phyloP scores from a whole-genome alignment of 768 basidiomycete species.

The Dentipellis sp. region DNA sequence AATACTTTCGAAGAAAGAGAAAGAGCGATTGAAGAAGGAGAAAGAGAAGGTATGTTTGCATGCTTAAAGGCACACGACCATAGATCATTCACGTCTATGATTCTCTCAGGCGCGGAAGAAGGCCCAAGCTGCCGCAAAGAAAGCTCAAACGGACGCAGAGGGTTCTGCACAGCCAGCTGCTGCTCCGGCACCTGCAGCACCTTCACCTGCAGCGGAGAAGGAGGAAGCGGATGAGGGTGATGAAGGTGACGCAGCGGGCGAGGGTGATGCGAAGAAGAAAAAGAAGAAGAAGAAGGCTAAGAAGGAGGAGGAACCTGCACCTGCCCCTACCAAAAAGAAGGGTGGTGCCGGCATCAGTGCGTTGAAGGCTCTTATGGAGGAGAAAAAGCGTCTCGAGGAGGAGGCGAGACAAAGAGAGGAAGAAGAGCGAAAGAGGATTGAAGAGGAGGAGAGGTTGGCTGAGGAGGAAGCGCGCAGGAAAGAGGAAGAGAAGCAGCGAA shows the following conservation, averaged over 20 bases:
- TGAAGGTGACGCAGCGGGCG: conserved; percentile 50
- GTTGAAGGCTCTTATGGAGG: conserved; percentile 85
- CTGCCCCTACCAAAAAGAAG: conserved; percentile 62
- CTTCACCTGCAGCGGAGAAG: conserved; percentile 19
- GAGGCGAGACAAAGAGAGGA: conserved; percentile 64
- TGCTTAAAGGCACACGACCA: not conserved
- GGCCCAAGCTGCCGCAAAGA: conserved; percentile 86
- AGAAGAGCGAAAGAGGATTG: conserved; percentile 71
- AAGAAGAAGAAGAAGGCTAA: conserved; percentile 83
- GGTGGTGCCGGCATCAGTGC: conserved; percentile 61
- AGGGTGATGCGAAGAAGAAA: conserved; percentile 40
- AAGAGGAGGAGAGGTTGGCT: conserved; percentile 77
- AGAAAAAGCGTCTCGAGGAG: conserved; percentile 82
- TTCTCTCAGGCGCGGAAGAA: conserved; percentile 80
- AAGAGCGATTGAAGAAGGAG: conserved; percentile 96
- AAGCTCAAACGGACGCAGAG: conserved; percentile 27
- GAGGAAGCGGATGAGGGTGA: conserved; percentile 47
- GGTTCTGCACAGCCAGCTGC: conserved; percentile 1
- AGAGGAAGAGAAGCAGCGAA: conserved; percentile 77
- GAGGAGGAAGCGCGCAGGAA: conserved; percentile 70
- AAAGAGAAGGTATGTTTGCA: conserved; percentile 66
- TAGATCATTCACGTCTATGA: not conserved
- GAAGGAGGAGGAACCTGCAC: conserved; percentile 63
- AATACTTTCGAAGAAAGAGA: conserved; percentile 89
- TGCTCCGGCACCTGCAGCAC: conserved; percentile 20